phyloP scores from a whole-genome alignment of 2,329 filamentous ascomycete genomes.

The Neopestalotiopsis sp. region DNA sequence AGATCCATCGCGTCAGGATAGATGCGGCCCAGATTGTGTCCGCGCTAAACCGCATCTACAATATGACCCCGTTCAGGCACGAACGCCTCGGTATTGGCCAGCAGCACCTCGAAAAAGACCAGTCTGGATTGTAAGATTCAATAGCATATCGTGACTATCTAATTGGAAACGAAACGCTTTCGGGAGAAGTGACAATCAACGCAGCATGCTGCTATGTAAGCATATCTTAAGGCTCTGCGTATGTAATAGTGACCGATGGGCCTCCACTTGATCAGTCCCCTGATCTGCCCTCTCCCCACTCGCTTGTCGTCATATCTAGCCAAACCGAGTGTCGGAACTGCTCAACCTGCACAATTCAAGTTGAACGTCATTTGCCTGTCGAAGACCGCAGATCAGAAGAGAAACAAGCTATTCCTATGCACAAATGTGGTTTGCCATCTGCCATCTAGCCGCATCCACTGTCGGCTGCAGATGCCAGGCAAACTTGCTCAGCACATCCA shows the following conservation, averaged over 20 bases:
- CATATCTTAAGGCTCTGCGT: neutral
- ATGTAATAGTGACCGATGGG: neutral
- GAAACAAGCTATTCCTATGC: neutral
- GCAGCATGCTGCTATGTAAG: neutral
- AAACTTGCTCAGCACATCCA: too few relatives aligned
- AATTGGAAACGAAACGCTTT: constrained; percentile 26
- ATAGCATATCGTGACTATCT: neutral
- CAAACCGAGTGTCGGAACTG: neutral
- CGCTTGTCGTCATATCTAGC: neutral
- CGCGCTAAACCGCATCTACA: constrained; percentile 31
- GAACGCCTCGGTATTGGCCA: constrained; percentile 18
- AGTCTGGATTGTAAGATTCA: neutral
- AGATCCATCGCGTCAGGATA: constrained; percentile 2
- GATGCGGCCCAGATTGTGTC: constrained; percentile 17
- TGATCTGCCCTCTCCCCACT: neutral
- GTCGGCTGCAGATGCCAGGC: too few relatives aligned
- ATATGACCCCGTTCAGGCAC: constrained; percentile 18
- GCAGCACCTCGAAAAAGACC: neutral
- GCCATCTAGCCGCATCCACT: too few relatives aligned
- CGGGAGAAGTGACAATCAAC: neutral
- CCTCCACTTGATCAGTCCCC: constrained; percentile 1
- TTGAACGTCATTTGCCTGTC: neutral
- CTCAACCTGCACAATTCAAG: neutral
- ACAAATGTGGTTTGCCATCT: too few relatives aligned
- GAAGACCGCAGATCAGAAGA: neutral